phyloP scores from a whole-genome alignment of 2,329 filamentous ascomycete genomes.

The Phyllosticta citribraziliensis region DNA sequence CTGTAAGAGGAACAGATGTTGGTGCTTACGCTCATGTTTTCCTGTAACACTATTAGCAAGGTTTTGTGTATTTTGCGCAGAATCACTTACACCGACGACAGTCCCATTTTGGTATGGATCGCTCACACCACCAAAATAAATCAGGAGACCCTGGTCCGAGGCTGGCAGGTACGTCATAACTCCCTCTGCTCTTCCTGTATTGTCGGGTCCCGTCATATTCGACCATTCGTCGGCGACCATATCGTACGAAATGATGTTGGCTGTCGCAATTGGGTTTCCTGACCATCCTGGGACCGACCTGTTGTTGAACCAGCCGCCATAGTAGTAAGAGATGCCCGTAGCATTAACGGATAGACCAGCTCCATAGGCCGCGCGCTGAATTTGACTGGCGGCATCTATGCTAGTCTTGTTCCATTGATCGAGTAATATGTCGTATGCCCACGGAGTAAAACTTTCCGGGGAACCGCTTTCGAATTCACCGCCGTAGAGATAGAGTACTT shows the following conservation, averaged over 20 bases:
- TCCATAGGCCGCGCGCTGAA: slow-evolving; percentile 46
- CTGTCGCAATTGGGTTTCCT: slow-evolving; percentile 39
- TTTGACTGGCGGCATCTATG: slow-evolving; percentile 25
- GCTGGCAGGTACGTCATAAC: slow-evolving; percentile 51
- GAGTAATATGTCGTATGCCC: slow-evolving; percentile 48
- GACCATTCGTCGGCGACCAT: slow-evolving; percentile 44
- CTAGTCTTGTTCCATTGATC: slow-evolving; percentile 46
- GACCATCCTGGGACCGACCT: slow-evolving; percentile 43
- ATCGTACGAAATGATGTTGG: slow-evolving; percentile 46
- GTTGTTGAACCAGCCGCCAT: slow-evolving; percentile 53
- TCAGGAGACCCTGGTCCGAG: slow-evolving; percentile 48
- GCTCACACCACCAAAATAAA: slow-evolving; percentile 53
- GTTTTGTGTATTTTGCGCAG: slow-evolving; percentile 12
- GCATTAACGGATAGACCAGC: slow-evolving; percentile 46
- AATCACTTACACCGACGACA: slow-evolving; percentile 22
- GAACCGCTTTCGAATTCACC: slow-evolving; percentile 40
- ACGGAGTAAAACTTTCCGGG: slow-evolving; percentile 42
- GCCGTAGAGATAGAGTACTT: slow-evolving; percentile 53
- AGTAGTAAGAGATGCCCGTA: slow-evolving; percentile 50
- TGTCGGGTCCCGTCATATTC: slow-evolving; percentile 47
- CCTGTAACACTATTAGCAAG: slow-evolving; percentile 7
- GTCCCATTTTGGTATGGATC: slow-evolving; percentile 40
- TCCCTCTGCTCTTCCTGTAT: slow-evolving; percentile 48
- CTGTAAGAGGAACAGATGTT: slow-evolving; percentile 15
- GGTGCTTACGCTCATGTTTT: slow-evolving; percentile 3